phyloP scores from a whole-genome alignment of 1,284 basidiomycete genomes.

The Grifola frondosa region DNA sequence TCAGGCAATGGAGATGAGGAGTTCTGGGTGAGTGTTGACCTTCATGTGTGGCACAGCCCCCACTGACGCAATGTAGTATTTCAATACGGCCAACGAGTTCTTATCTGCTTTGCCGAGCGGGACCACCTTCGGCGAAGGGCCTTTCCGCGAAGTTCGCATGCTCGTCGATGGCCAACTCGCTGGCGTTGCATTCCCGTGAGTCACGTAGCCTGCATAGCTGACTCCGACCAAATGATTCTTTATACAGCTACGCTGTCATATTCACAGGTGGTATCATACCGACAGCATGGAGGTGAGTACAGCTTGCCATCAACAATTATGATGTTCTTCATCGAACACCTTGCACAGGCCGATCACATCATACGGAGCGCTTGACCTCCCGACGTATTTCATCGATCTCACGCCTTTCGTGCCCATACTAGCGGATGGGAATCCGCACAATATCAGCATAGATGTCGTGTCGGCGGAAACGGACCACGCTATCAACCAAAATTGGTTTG shows the following conservation, averaged over 20 bases:
- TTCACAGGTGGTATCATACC: slow-evolving; percentile 83
- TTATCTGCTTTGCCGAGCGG: slow-evolving; percentile 52
- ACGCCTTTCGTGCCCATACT: slow-evolving; percentile 77
- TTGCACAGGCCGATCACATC: slow-evolving; percentile 66
- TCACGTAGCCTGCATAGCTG: background rate
- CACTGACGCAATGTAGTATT: slow-evolving; percentile 51
- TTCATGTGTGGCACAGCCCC: background rate
- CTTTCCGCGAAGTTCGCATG: slow-evolving; percentile 79
- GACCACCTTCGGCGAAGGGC: slow-evolving; percentile 57
- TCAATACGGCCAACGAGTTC: slow-evolving; percentile 65
- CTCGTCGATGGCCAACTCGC: slow-evolving; percentile 75
- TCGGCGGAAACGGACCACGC: slow-evolving; percentile 67
- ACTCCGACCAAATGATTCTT: no score
- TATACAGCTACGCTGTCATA: slow-evolving; percentile 53
- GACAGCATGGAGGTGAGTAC: slow-evolving; percentile 64
- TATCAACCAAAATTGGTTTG: slow-evolving; percentile 75
- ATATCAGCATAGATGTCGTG: slow-evolving; percentile 67
- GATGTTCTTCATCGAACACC: background rate
- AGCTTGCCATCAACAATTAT: background rate
- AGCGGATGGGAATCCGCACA: slow-evolving; percentile 67
- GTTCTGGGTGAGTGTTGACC: slow-evolving; percentile 60
- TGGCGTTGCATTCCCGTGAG: slow-evolving; percentile 70
- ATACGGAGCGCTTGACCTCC: slow-evolving; percentile 76
- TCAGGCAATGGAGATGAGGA: slow-evolving; percentile 76
- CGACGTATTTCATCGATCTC: slow-evolving; percentile 76